Evolutionary conservation across 2,329 filamentous ascomycete species (phyloP).

Genomic region (Botryosphaeria dothidea): DNA sequence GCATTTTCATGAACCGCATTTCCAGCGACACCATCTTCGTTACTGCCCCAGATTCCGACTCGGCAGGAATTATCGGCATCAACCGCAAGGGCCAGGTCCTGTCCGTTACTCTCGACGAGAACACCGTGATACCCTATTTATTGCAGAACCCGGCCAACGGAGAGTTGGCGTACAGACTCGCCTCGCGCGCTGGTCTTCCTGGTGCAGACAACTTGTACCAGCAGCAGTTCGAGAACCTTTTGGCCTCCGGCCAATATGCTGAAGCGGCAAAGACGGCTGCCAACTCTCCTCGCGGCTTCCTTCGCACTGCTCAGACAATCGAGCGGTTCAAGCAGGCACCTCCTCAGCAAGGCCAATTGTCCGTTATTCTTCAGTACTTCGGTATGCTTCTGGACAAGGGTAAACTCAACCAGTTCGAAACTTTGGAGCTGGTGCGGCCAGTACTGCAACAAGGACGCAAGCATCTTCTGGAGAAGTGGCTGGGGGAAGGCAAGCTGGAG

Average conservation of each 20-base stretch:
- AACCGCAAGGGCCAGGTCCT: constrained; percentile 98
- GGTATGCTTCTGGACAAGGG: constrained; percentile 97
- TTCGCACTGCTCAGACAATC: constrained; percentile 92
- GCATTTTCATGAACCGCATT: constrained; percentile 99
- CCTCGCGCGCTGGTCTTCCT: constrained; percentile 87
- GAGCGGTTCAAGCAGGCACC: constrained; percentile 91
- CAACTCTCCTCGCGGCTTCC: constrained; percentile 92
- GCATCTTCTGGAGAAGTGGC: constrained; percentile 96
- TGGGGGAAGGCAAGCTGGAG: constrained; percentile 92
- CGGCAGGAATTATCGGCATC: constrained; percentile 86
- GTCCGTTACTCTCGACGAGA: constrained; percentile 90
- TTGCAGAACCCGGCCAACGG: constrained; percentile 95
- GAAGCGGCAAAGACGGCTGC: constrained; percentile 95
- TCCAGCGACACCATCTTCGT: constrained; percentile 99
- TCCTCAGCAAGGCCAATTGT: constrained; percentile 80
- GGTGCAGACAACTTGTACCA: constrained; percentile 93
- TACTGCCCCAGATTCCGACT: constrained; percentile 79
- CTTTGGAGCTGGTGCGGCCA: constrained; percentile 87
- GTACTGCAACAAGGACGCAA: constrained; percentile 93
- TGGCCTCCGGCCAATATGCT: constrained; percentile 75
- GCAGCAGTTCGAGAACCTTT: constrained; percentile 87
- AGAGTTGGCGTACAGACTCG: constrained; percentile 91
- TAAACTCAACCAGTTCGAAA: constrained; percentile 87
- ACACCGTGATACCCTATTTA: constrained; percentile 87
- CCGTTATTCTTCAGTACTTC: constrained; percentile 95